These are phyloP conservation scores for Falciphora oryzae DNA, from an alignment of 2,329 filamentous ascomycete genomes.

Conservation along the genomic window DNA sequence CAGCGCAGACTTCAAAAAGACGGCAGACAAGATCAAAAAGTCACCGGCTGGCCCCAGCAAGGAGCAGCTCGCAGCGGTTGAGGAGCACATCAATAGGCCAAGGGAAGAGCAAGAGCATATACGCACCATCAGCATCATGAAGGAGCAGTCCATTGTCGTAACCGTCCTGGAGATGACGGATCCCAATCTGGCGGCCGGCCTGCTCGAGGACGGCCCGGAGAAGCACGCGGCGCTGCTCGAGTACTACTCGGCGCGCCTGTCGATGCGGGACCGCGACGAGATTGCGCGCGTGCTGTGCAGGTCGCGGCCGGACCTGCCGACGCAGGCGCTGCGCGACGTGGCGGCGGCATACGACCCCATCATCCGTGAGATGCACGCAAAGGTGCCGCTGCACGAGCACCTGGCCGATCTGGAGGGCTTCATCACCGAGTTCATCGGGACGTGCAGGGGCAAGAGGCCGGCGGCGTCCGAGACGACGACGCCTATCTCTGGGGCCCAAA, in stretches of 20 bases:
- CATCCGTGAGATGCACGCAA: conserved; percentile 65
- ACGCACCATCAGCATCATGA: conserved; percentile 47
- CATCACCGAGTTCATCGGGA: conserved; percentile 63
- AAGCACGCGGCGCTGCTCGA: conserved; percentile 62
- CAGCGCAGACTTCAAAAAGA: conserved; percentile 61
- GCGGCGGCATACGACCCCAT: conserved; percentile 68
- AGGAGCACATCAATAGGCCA: conserved; percentile 47
- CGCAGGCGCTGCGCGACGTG: conserved; percentile 57
- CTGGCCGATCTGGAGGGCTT: conserved; percentile 63
- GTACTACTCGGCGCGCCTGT: conserved; percentile 66
- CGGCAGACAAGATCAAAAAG: conserved; percentile 59
- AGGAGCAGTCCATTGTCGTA: conserved; percentile 55
- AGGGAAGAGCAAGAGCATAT: conserved; percentile 52
- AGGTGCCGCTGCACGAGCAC: conserved; percentile 64
- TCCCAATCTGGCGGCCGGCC: conserved; percentile 34
- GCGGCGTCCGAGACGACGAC: conserved; percentile 13
- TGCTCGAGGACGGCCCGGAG: conserved; percentile 38
- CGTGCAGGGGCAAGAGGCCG: conserved; percentile 40
- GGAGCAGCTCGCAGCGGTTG: conserved; percentile 55
- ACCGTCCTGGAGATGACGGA: conserved; percentile 56
- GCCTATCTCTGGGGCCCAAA: conserved; percentile 23
- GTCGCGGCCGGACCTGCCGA: conserved; percentile 66
- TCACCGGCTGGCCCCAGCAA: conserved; percentile 52
- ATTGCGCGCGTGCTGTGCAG: conserved; percentile 63
- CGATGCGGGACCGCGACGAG: conserved; percentile 66